phyloP scores from a whole-genome alignment of 768 basidiomycete genomes.

The Hysterangium stoloniferum region DNA sequence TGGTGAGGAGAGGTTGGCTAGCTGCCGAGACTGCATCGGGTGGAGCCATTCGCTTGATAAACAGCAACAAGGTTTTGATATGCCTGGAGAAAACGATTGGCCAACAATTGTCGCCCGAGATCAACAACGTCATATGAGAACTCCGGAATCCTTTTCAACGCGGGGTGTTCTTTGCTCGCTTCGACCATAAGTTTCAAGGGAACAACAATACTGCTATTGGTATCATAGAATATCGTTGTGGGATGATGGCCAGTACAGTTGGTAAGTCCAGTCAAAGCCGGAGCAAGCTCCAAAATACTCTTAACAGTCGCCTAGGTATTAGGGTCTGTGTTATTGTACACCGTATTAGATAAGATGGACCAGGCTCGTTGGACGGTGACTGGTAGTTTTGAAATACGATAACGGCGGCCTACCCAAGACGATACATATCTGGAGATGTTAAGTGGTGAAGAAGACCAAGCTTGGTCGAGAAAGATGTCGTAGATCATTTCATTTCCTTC shows the following conservation, averaged over 20 bases:
- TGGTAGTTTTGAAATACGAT: slow-evolving; percentile 20
- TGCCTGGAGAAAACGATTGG: slow-evolving; percentile 28
- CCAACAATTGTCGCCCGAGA: slow-evolving; percentile 31
- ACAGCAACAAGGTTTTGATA: slow-evolving; percentile 25
- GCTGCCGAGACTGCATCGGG: slow-evolving; percentile 20
- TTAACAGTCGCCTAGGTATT: slow-evolving; percentile 29
- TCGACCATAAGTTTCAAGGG: slow-evolving; percentile 7
- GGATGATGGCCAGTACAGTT: slow-evolving; percentile 27
- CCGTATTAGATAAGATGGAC: slow-evolving; percentile 29
- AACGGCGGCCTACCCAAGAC: slow-evolving; percentile 30
- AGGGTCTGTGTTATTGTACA: slow-evolving; percentile 31
- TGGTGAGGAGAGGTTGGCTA: slow-evolving; percentile 22
- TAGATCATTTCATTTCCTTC: slow-evolving; percentile 40
- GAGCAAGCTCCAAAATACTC: slow-evolving; percentile 31
- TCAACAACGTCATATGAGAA: slow-evolving; percentile 34
- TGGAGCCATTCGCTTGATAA: slow-evolving; percentile 21
- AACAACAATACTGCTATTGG: slow-evolving; percentile 19
- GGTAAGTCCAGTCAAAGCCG: slow-evolving; percentile 27
- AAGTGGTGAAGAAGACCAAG: slow-evolving; percentile 30
- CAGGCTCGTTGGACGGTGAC: slow-evolving; percentile 30
- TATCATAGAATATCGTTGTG: slow-evolving; percentile 30
- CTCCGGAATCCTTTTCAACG: slow-evolving; percentile 23
- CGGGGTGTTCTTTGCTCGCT: slow-evolving; percentile 15
- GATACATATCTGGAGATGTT: slow-evolving; percentile 25
- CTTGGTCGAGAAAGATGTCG: slow-evolving; percentile 33